Evolutionary conservation across 495 filamentous ascomycete genomes (phyloP).

Genomic region (Hyaloscypha bicolor): DNA sequence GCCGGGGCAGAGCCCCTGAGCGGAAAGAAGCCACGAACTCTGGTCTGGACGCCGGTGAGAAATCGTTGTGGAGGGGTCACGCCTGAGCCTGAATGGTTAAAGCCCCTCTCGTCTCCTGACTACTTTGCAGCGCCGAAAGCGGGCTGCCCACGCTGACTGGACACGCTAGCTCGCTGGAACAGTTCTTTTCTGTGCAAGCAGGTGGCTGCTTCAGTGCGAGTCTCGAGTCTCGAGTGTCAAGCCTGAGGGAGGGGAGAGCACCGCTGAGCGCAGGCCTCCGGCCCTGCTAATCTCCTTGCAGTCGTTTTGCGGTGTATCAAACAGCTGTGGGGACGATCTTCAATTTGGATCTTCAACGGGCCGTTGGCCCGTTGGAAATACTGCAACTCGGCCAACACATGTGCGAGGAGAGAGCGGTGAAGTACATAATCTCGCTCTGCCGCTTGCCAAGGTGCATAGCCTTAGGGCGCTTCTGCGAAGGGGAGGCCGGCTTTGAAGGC

Average conservation of each 20-base stretch:
- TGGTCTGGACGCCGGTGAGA: neutral
- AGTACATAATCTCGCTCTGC: conserved; percentile 14
- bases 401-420: conserved; percentile 7
- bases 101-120: neutral
- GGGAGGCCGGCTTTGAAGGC: neutral
- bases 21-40: neutral
- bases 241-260: no score
- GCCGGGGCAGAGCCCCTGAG: neutral
- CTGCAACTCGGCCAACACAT: neutral
- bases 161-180: neutral
- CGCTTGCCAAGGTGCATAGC: neutral
- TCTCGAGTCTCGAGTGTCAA: neutral
- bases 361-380: neutral
- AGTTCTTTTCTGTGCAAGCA: neutral
- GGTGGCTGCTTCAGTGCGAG: neutral
- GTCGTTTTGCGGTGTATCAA: conserved; percentile 5
- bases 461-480: neutral
- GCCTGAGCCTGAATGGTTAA: neutral
- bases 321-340: conserved; percentile 7
- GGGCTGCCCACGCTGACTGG: no score
- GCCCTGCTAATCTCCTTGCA: neutral
- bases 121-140: neutral
- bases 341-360: neutral
- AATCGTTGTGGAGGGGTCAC: neutral
- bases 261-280: no score